phyloP scores from a whole-genome alignment of 208 protist genomes.

The Acanthamoeba castellanii region DNA sequence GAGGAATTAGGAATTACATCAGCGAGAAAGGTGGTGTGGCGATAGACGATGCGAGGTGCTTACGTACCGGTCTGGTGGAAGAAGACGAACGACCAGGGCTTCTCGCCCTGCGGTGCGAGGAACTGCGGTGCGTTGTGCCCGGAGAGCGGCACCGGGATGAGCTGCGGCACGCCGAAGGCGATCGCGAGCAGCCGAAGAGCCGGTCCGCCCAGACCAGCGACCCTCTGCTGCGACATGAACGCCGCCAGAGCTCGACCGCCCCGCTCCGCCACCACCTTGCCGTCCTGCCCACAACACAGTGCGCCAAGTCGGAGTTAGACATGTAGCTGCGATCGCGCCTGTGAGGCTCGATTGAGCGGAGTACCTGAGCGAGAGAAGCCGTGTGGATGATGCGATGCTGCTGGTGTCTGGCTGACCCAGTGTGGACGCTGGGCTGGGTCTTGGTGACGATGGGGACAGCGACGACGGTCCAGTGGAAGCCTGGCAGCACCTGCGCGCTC shows the following conservation, averaged over 20 bases:
- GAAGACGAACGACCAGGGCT: slow-evolving; percentile 3
- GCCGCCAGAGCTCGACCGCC: not conserved
- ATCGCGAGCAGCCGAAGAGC: slow-evolving; percentile 12
- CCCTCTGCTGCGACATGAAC: not conserved
- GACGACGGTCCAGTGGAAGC: slow-evolving; percentile 25
- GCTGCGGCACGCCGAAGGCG: not conserved
- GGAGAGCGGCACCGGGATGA: slow-evolving; percentile 19
- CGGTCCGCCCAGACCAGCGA: not conserved
- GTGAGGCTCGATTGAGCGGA: not conserved
- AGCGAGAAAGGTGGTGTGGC: not conserved
- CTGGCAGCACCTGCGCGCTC: not conserved
- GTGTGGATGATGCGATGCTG: slow-evolving; percentile 2
- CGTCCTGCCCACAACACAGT: not conserved
- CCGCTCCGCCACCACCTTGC: not conserved
- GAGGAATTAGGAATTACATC: not conserved
- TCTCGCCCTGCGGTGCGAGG: not conserved
- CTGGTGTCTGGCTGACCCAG: no score
- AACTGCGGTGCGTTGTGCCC: not conserved
- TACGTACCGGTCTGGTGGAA: not conserved
- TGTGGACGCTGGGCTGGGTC: not conserved
- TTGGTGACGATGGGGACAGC: not conserved
- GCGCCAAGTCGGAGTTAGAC: not conserved
- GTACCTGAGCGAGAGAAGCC: not conserved
- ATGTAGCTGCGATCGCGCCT: not conserved
- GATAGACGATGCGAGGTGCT: not conserved